Conservation (phyloP, 2,329 filamentous ascomycete genomes). For the Allantophomopsis lycopodina region DNA sequence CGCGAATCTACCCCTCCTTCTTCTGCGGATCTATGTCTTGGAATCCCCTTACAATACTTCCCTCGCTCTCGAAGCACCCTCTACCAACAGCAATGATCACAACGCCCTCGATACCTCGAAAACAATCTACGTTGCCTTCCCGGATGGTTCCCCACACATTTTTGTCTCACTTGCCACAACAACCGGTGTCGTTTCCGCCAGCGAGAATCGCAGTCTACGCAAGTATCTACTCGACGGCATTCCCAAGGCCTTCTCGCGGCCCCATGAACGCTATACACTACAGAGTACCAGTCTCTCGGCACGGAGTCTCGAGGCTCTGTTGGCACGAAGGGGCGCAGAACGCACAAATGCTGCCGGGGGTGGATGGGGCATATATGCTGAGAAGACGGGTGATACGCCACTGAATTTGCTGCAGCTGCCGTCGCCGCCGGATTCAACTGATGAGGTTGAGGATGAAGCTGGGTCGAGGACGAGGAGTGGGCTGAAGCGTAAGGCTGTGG, state of each 20-base stretch:
- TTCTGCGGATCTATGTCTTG: constrained; percentile 67
- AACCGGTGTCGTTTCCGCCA: constrained; percentile 57
- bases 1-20: constrained; percentile 49
- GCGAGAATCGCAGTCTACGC: constrained; percentile 50
- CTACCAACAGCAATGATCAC: constrained; percentile 15
- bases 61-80: constrained; percentile 24
- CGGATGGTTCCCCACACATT: constrained; percentile 63
- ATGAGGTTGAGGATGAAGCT: constrained; percentile 5
- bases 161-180: constrained; percentile 61
- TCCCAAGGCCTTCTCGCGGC: constrained; percentile 67
- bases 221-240: constrained; percentile 65
- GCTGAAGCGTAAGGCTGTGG: constrained; percentile 13
- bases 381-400: constrained; percentile 24
- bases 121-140: constrained; percentile 71
- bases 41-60: constrained; percentile 67
- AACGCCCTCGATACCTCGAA: constrained; percentile 45
- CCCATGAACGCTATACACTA: constrained; percentile 58
- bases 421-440: constrained; percentile 28
- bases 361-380: constrained; percentile 68
- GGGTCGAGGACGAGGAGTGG: constrained; percentile 5
- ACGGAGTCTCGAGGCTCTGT: constrained; percentile 55
- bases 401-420: constrained; percentile 27
- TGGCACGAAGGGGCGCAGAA: constrained; percentile 55
- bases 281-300: constrained; percentile 55
- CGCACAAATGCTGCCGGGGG: constrained; percentile 60